Percentiles rank a stretch among this genome's conserved stretches.
Evolutionary conservation across 352 stramenopile species (phyloP).

Genomic region (Pythium phragmitis): DNA sequence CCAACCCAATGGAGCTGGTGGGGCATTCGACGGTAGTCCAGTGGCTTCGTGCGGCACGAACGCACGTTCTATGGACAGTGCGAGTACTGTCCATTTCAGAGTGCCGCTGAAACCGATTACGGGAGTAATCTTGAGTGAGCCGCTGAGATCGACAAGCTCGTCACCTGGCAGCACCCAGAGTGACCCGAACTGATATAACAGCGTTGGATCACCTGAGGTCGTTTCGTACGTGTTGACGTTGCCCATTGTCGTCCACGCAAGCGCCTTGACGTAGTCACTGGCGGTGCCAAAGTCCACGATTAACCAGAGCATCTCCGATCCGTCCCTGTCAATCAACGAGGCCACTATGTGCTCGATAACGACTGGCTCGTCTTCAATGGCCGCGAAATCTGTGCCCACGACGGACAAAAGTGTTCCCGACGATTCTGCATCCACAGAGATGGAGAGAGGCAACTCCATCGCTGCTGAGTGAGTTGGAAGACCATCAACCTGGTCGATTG

Average conservation of each 20-base stretch:
- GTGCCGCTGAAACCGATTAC: constrained; percentile 17
- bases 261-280: constrained; percentile 10
- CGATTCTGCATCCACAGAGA: constrained; percentile 2
- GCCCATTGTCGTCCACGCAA: constrained; percentile 16
- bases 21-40: not conserved
- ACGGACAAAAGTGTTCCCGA: constrained; percentile 6
- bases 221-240: not conserved
- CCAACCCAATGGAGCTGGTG: not conserved
- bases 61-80: constrained; percentile 13
- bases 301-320: constrained; percentile 23
- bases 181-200: not conserved
- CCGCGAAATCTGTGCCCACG: not conserved
- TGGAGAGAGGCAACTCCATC: not conserved
- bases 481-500: constrained; percentile 22
- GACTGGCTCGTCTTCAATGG: constrained; percentile 15
- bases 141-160: constrained; percentile 4
- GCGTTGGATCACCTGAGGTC: not conserved
- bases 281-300: constrained; percentile 16
- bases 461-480: not conserved
- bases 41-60: not conserved
- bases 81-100: not conserved
- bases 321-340: constrained; percentile 21
- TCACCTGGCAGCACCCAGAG: constrained; percentile 7
- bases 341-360: constrained; percentile 5
- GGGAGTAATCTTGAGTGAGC: constrained; percentile 13